Evolutionary conservation across 2,329 filamentous ascomycete genomes (phyloP).

Genomic region (Colletotrichum destructivum): DNA sequence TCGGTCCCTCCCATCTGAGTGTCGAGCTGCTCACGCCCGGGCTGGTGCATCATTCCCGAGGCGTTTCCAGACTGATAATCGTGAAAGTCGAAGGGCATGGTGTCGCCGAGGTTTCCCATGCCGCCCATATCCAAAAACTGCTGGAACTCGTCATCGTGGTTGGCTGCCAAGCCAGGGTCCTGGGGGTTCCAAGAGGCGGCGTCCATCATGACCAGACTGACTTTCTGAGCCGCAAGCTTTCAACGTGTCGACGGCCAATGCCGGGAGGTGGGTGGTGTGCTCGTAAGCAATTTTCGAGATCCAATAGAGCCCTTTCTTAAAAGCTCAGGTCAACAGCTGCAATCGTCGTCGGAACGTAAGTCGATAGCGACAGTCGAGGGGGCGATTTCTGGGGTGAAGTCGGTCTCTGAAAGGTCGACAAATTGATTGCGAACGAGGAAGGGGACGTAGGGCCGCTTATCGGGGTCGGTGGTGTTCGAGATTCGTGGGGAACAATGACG

Average conservation of each 20-base stretch:
- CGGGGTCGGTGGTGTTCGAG: slow-evolving; percentile 32
- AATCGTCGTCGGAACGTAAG: neutral
- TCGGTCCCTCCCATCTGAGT: slow-evolving; percentile 66
- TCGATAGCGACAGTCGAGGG: slow-evolving; percentile 27
- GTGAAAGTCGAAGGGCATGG: slow-evolving; percentile 73
- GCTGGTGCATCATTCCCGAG: slow-evolving; percentile 57
- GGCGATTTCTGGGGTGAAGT: neutral
- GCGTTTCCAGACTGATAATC: slow-evolving; percentile 63
- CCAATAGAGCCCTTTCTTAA: neutral
- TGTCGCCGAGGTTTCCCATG: slow-evolving; percentile 68
- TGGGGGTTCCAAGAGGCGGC: slow-evolving; percentile 69
- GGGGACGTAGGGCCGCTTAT: slow-evolving; percentile 12
- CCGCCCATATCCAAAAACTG: slow-evolving; percentile 75
- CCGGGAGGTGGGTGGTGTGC: neutral
- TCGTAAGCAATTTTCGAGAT: neutral
- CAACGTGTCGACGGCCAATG: neutral
- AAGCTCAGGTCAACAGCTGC: neutral
- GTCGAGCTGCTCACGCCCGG: slow-evolving; percentile 60
- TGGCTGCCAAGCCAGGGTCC: slow-evolving; percentile 67
- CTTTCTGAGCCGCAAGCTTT: slow-evolving; percentile 20
- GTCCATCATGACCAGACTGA: slow-evolving; percentile 64
- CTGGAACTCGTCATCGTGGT: slow-evolving; percentile 73
- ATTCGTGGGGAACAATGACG: slow-evolving; percentile 15
- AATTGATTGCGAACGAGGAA: slow-evolving; percentile 24
- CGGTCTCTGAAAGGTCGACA: slow-evolving; percentile 6